phyloP scores from a whole-genome alignment of 1,139 yeast species.

The Taphrina populina region DNA sequence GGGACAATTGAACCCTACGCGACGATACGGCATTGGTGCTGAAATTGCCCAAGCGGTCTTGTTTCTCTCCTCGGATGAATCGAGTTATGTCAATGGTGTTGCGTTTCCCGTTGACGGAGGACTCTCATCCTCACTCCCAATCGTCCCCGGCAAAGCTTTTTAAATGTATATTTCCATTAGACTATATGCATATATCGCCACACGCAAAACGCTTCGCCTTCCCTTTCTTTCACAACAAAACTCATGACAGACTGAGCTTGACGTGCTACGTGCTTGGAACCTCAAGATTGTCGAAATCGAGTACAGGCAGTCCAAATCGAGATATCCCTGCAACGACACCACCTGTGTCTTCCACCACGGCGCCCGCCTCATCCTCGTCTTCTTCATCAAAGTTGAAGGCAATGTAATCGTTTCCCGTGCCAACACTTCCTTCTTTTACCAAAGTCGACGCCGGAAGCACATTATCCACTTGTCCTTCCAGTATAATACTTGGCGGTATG shows the following conservation, averaged over 20 bases:
- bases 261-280: no score
- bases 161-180: neutral
- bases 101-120: conserved; percentile 37
- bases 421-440: neutral
- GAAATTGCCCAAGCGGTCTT: conserved; percentile 37
- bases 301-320: conserved; percentile 11
- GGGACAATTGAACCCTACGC: conserved; percentile 36
- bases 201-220: no score
- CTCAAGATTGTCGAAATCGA: conserved; percentile 24
- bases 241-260: no score
- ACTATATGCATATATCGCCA: no score
- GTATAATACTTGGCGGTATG: conserved; percentile 7
- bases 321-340: neutral
- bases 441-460: neutral
- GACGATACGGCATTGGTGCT: conserved; percentile 35
- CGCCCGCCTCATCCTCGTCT: conserved; percentile 1
- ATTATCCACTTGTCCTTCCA: conserved; percentile 9
- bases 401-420: conserved; percentile 20
- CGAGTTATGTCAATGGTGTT: conserved; percentile 36
- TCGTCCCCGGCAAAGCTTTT: conserved; percentile 36
- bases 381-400: conserved; percentile 14
- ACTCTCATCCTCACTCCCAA: conserved; percentile 35
- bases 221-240: no score
- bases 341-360: neutral
- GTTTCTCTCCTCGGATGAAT: conserved; percentile 35